Conservation (phyloP, 1,139 yeast species). For the Pneumocystis canis region DNA sequence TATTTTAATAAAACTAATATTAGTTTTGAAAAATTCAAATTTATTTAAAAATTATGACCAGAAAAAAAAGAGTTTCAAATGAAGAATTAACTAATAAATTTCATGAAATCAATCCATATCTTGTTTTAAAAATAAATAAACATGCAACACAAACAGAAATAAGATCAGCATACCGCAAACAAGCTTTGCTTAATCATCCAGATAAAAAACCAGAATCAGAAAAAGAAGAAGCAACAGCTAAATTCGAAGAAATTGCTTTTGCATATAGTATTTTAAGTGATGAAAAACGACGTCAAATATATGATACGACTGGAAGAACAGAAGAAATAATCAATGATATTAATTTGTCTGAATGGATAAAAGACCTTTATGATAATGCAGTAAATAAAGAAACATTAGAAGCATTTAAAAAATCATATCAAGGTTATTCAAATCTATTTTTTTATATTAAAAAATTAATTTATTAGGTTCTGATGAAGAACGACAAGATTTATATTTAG, state of each 20-base stretch:
- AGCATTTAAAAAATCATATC: conserved; percentile 51
- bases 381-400: conserved; percentile 63
- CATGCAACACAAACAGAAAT: conserved; percentile 40
- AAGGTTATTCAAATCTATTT: conserved; percentile 22
- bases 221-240: conserved; percentile 29
- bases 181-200: conserved; percentile 62
- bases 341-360: conserved; percentile 54
- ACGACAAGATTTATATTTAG: conserved; percentile 43
- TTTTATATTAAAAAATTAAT: neutral
- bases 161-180: conserved; percentile 55
- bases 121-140: conserved; percentile 30
- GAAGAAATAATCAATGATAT: conserved; percentile 35
- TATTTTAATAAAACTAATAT: neutral
- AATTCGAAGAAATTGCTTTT: conserved; percentile 58
- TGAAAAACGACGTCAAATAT: conserved; percentile 38
- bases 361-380: conserved; percentile 30
- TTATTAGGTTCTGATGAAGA: conserved; percentile 42
- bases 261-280: conserved; percentile 61
- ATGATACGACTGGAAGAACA: conserved; percentile 55
- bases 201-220: conserved; percentile 43
- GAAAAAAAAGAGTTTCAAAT: neutral
- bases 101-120: conserved; percentile 51
- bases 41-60: neutral
- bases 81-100: neutral
- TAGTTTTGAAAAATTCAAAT: neutral